Evolutionary conservation across 768 basidiomycete species (phyloP).

Genomic region (Xanthoconium purpureum): DNA sequence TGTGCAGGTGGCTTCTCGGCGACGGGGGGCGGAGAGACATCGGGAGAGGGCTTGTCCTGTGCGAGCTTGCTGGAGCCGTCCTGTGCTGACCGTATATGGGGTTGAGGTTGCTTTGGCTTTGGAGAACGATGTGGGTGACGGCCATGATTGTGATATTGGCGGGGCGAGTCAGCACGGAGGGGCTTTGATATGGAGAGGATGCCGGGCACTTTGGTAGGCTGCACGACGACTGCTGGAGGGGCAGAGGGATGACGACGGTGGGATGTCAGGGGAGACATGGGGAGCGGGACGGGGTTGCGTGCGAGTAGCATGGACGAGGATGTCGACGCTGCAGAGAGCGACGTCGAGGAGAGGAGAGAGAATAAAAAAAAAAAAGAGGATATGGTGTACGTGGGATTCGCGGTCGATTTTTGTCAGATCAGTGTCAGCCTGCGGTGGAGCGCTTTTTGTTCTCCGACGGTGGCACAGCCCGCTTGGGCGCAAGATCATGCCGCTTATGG

Average conservation of each 20-base stretch:
- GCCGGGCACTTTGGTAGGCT: conserved; percentile 72
- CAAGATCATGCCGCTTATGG: conserved; percentile 20
- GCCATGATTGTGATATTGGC: conserved; percentile 36
- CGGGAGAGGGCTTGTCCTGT: conserved; percentile 25
- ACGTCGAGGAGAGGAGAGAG: conserved; percentile 3
- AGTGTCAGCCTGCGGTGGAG: conserved; percentile 31
- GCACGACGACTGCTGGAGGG: conserved; percentile 61
- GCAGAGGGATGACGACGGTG: conserved; percentile 72
- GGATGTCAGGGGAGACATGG: conserved; percentile 31
- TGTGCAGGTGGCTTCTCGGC: conserved; percentile 27
- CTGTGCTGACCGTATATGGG: conserved; percentile 21
- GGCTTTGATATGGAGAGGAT: conserved; percentile 70
- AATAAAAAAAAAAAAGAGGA: conserved; percentile 18
- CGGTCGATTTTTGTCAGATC: conserved; percentile 28
- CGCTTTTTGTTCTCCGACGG: conserved; percentile 34
- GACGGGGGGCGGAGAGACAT: conserved; percentile 33
- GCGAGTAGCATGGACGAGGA: conserved; percentile 39
- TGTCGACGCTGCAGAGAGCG: conserved; percentile 11
- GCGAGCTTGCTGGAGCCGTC: conserved; percentile 33
- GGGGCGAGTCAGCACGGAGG: conserved; percentile 30
- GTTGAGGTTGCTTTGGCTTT: conserved; percentile 32
- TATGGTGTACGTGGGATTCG: conserved; percentile 27
- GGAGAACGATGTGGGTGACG: conserved; percentile 36
- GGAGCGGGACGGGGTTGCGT: conserved; percentile 35
- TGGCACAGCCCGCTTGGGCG: conserved; percentile 31